Evolutionary conservation across 2,329 filamentous ascomycete genomes (phyloP).

Genomic region (Fusarium tricinctum): DNA sequence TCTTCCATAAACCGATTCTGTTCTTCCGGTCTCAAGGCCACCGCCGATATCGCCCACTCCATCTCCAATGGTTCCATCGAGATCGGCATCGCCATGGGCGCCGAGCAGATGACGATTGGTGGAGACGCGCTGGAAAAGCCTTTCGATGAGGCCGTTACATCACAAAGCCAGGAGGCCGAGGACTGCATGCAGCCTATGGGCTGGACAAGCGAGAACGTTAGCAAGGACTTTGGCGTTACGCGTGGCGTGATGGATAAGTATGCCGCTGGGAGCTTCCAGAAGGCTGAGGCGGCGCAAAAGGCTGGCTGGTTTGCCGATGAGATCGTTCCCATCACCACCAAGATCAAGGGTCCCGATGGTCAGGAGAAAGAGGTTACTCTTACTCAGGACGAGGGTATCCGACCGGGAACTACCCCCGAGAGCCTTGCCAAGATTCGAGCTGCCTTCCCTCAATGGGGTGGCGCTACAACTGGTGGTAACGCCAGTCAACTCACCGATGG

Average conservation of each 20-base stretch:
- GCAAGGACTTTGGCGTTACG: conserved; percentile 86
- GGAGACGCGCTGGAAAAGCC: conserved; percentile 78
- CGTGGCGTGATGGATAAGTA: conserved; percentile 87
- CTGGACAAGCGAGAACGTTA: conserved; percentile 97
- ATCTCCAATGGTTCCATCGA: conserved; percentile 87
- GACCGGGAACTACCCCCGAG: conserved; percentile 90
- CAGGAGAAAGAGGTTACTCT: conserved; percentile 83
- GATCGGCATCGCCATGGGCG: conserved; percentile 87
- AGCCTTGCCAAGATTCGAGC: conserved; percentile 84
- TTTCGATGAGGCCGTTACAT: conserved; percentile 82
- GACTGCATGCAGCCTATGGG: conserved; percentile 98
- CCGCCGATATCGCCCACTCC: conserved; percentile 92
- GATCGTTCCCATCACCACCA: conserved; percentile 88
- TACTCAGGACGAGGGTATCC: conserved; percentile 89
- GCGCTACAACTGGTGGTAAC: conserved; percentile 91
- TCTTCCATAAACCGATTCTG: conserved; percentile 95
- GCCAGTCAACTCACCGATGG: conserved; percentile 96
- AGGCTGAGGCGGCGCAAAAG: conserved; percentile 92
- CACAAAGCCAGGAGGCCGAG: conserved; percentile 78
- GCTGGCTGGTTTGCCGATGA: conserved; percentile 93
- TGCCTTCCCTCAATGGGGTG: conserved; percentile 91
- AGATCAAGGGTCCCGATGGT: conserved; percentile 86
- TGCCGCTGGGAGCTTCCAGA: conserved; percentile 87
- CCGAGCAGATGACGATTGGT: conserved; percentile 86
- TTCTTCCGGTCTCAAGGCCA: conserved; percentile 94